Base-by-base conservation (phyloP, 2,329 filamentous ascomycete genomes). In the Thielaviopsis populi region DNA sequence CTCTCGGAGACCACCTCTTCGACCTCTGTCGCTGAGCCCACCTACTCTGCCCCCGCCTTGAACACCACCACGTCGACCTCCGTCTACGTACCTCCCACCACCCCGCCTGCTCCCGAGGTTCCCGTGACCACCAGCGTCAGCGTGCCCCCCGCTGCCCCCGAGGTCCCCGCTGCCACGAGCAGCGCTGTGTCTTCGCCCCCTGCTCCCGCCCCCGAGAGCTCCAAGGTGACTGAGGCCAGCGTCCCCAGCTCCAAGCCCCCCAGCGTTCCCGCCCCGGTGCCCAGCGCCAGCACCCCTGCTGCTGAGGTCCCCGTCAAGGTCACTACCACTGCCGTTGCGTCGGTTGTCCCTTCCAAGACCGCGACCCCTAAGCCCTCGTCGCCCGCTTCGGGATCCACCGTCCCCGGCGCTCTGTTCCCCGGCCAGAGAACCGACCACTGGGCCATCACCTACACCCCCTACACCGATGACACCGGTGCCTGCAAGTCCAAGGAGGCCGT, bases 381-480 rank as follows among this genome's bases (percentile, higher is more conserved):
- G 1, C 15, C 61, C 22, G 27, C 56, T n/a, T 43, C 54, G 24
- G 33, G n/a, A n/a, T n/a, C n/a, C n/a, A n/a, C 64, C 67, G 67
- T 71, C 65, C 71, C 73, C 67, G 66, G 68, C 66, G 40, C 58
- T n/a, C 27, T 66, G 42, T 66, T 66, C 61, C 72, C 77, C 64
- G 71, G 72, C 67, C 76, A 77, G 69, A 69, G 70, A 70, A 78
- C 76, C 62, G 75, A 80, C 73, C 81, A 85, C 72, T 89, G 83
- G 79, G 87, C 82, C 73, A 87, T 92, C 72, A 88, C 88, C 71
- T 94, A 91, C 80, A 89, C 88, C 50, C 87, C 88, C 61, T 94
- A 88, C 78, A 78, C 77, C 69, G 70, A 77, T 67, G 69, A 72
- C 62, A 76, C 76, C 61, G 81, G 82, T 67, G 70, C 75, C 59